A percentile compares a stretch with the other conserved stretches of the same genome.
Evolutionary conservation across 2,329 filamentous ascomycete genomes (phyloP).

Genomic region (Ceratocystiopsis minuta): DNA sequence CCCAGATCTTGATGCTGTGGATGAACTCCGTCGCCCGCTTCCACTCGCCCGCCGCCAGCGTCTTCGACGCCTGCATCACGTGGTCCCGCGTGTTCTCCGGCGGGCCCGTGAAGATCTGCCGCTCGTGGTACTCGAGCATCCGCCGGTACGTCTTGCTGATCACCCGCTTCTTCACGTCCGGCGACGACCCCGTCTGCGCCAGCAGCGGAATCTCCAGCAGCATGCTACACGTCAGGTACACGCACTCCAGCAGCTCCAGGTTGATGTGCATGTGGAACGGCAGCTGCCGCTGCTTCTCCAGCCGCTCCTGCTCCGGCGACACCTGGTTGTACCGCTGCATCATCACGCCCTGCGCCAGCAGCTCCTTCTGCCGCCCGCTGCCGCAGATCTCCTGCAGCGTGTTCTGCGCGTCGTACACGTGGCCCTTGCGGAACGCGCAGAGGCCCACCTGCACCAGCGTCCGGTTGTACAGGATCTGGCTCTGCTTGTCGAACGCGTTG

Average conservation of each 20-base stretch:
- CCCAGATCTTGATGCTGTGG: constrained; percentile 99
- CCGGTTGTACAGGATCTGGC: constrained; percentile 96
- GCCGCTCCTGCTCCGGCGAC: constrained; percentile 89
- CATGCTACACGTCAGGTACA: constrained; percentile 98
- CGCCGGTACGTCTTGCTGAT: constrained; percentile 99
- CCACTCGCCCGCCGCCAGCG: constrained; percentile 92
- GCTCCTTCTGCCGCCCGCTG: constrained; percentile 91
- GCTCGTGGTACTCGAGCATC: constrained; percentile 98
- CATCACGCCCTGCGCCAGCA: constrained; percentile 93
- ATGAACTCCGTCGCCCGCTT: constrained; percentile 90
- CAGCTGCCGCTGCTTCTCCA: constrained; percentile 91
- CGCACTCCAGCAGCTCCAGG: constrained; percentile 90
- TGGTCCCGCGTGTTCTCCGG: constrained; percentile 98
- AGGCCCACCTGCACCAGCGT: constrained; percentile 95
- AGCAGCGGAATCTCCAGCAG: constrained; percentile 93
- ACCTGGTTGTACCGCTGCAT: constrained; percentile 95
- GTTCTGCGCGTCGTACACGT: constrained; percentile 94
- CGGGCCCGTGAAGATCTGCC: constrained; percentile 95
- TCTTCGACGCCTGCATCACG: constrained; percentile 97
- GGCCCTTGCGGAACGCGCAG: constrained; percentile 90
- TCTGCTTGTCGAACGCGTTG: constrained; percentile 86
- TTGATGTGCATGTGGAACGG: constrained; percentile 99
- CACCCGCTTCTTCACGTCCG: constrained; percentile 89
- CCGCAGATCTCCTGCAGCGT: constrained; percentile 97
- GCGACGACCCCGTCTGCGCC: constrained; percentile 89